Percentiles rank a stretch among this genome's conserved stretches.
Evolutionary conservation across 176 grass and related monocot species (phyloP).

Genomic region (Themeda triandra): DNA sequence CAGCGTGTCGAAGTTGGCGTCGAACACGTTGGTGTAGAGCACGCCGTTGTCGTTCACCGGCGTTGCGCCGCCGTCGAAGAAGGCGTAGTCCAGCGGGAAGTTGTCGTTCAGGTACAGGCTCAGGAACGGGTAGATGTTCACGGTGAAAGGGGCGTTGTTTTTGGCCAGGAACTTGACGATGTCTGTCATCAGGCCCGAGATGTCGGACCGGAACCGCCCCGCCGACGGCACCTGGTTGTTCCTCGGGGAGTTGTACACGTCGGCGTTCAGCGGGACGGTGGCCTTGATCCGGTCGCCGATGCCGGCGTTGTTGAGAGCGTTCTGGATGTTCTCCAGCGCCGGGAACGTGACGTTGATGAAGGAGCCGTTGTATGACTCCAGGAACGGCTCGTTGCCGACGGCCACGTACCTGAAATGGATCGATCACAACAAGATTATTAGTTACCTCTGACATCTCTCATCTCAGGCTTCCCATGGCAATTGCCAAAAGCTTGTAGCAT

Average conservation of each 20-base stretch:
- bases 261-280: conserved; percentile 68
- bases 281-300: conserved; percentile 58
- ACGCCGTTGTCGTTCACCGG: conserved; percentile 57
- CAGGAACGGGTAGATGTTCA: conserved; percentile 91
- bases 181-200: conserved; percentile 51
- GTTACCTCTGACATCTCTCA: no score
- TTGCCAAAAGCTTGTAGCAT: neutral
- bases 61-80: conserved; percentile 59
- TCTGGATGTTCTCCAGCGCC: conserved; percentile 62
- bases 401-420: conserved; percentile 45
- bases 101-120: conserved; percentile 66
- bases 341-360: conserved; percentile 62
- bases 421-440: neutral
- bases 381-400: conserved; percentile 71
- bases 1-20: conserved; percentile 84
- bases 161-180: conserved; percentile 68
- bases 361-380: conserved; percentile 47
- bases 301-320: conserved; percentile 59
- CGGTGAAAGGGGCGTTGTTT: conserved; percentile 68
- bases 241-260: conserved; percentile 50
- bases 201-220: conserved; percentile 47
- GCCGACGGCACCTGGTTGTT: conserved; percentile 45
- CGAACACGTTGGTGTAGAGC: conserved; percentile 82
- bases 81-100: conserved; percentile 74
- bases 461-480: neutral